Base-by-base conservation (phyloP, 2,329 filamentous ascomycete species). In the Claviceps humidiphila region DNA sequence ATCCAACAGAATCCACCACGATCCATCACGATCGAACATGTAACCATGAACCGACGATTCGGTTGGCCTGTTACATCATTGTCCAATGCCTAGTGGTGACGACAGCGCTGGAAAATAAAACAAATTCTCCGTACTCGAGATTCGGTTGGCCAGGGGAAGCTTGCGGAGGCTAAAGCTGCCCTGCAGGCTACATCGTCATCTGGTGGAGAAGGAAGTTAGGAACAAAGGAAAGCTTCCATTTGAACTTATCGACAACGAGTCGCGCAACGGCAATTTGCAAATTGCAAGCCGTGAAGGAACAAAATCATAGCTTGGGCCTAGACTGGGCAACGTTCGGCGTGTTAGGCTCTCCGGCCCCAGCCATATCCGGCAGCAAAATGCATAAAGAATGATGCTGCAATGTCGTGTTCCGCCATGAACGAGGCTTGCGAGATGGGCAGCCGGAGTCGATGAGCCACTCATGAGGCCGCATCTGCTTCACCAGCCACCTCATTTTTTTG, bases 401-500 rank as follows among this genome's bases (percentile, higher is more conserved):
- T 44, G 42, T 26, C 20, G 42, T 24, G 42, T 26, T 44, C 16
- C 26, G 24, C 22, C 42, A 41, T 42, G 7, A 47, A 39, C 49
- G 11, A 17, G 13, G 11, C 11, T 24, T 43, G 20, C 41, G 11
- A 20, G 42, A 44, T 44, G 42, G 20, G 42, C 42, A 44, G 42
- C 37, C 17, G 11, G 37, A 16, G 20, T 37, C 11, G 20, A 40
- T 20, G 24, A 26, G 37, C 50, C 45, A 52, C 17, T 46, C 49
- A 20, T 5, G 16, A 16, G 22, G 41, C 20, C 30, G 5, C 30
- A 38, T 45, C 48, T 16, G 22, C n/a, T 41, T 53, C 61, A 54
- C 64, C 64, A 67, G 64, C 62, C 62, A 59, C 64, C 60, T 57
- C 55, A 59, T 62, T 67, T 66, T 58, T 13, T 9, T 9, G 30